Evolutionary conservation across 129 eudicot species (phyloP).

Genomic region (Solidago caesia): DNA sequence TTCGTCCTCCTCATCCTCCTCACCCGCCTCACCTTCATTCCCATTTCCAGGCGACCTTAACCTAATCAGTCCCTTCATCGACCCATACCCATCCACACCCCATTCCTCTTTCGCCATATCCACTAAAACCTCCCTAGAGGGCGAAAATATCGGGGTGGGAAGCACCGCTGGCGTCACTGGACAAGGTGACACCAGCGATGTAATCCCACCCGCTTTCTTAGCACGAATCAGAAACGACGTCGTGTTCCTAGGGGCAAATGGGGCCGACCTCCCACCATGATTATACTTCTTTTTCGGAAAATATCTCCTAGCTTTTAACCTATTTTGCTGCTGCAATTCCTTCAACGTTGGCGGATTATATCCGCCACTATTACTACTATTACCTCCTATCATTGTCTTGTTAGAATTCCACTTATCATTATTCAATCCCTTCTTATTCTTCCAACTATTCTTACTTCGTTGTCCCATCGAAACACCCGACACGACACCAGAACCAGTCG

Average conservation of each 20-base stretch:
- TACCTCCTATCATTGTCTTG: slow-evolving; percentile 6
- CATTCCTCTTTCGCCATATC: slow-evolving; percentile 81
- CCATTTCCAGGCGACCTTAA: slow-evolving; percentile 58
- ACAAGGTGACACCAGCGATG: slow-evolving; percentile 73
- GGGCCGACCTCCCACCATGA: slow-evolving; percentile 51
- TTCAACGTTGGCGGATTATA: slow-evolving; percentile 70
- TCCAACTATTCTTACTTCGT: slow-evolving; percentile 59
- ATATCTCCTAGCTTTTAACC: slow-evolving; percentile 63
- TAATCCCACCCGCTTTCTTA: slow-evolving; percentile 85
- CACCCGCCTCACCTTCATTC: slow-evolving; percentile 48
- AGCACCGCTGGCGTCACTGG: slow-evolving; percentile 84
- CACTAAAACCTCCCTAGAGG: slow-evolving; percentile 40
- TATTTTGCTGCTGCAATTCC: slow-evolving; percentile 73
- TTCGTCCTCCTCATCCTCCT: slow-evolving; percentile 65
- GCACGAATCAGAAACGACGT: slow-evolving; percentile 77
- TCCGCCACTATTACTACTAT: slow-evolving; percentile 14
- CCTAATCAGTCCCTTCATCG: slow-evolving; percentile 50
- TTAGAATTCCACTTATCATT: slow-evolving; percentile 52
- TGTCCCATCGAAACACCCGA: slow-evolving; percentile 36
- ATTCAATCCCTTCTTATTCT: slow-evolving; percentile 50
- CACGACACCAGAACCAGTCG: slow-evolving; percentile 13
- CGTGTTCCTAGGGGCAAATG: slow-evolving; percentile 86
- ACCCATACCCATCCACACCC: slow-evolving; percentile 77
- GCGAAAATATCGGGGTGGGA: slow-evolving; percentile 78
- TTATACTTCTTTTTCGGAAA: slow-evolving; percentile 67